phyloP scores from a whole-genome alignment of 2,329 filamentous ascomycete species.

The Diatrype stigma region DNA sequence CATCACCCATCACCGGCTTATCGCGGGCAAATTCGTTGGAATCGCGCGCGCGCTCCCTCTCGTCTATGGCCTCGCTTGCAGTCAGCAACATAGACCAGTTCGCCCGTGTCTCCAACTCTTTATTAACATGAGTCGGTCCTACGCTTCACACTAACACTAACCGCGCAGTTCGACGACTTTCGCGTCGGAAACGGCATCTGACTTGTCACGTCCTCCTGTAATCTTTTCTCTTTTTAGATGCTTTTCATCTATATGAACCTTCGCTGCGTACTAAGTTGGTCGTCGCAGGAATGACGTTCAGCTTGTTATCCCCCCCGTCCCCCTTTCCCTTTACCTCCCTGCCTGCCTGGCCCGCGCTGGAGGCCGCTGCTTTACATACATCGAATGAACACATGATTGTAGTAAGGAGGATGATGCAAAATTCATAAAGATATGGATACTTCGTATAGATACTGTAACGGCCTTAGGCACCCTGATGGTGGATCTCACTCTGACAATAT shows the following conservation, averaged over 20 bases:
- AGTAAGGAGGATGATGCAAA: background rate
- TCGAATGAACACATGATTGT: no score
- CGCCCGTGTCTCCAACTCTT: conserved; percentile 1
- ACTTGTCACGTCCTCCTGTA: background rate
- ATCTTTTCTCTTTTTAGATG: background rate
- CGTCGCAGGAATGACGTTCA: no score
- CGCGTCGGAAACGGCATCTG: background rate
- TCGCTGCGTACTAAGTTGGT: background rate
- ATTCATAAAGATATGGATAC: no score
- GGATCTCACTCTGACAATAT: background rate
- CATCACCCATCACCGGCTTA: background rate
- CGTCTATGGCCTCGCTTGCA: background rate
- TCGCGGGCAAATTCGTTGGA: background rate
- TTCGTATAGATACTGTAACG: background rate
- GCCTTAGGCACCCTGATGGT: background rate
- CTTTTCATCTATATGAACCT: background rate
- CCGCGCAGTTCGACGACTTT: background rate
- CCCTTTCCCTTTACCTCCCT: no score
- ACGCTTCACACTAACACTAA: background rate
- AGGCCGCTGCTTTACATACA: no score
- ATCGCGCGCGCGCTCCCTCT: background rate
- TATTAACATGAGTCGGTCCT: background rate
- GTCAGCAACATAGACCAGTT: background rate
- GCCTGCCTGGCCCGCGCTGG: no score
- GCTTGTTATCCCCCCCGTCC: no score